phyloP scores from a whole-genome alignment of 306 rosid genomes.

The Quercus engelmannii region DNA sequence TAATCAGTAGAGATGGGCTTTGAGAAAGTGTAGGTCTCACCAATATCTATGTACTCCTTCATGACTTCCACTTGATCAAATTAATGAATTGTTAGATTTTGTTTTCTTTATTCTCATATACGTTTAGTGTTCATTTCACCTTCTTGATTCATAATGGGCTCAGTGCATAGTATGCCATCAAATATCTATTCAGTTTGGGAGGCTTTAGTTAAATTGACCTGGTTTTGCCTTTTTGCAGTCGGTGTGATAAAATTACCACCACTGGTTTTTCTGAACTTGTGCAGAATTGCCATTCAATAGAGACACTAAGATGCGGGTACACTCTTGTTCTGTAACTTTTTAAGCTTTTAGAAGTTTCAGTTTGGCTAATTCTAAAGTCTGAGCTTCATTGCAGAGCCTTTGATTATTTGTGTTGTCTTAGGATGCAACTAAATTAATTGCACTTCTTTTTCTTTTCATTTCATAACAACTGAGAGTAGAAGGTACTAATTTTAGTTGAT shows the following conservation, averaged over 20 bases:
- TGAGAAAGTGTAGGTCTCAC: not conserved
- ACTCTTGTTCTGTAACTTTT: not conserved
- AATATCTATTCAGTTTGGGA: constrained; percentile 32
- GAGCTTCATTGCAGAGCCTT: not conserved
- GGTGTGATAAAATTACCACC: constrained; percentile 64
- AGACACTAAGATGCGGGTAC: constrained; percentile 95
- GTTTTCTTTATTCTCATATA: not conserved
- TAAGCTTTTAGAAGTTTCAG: not conserved
- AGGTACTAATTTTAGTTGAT: not conserved
- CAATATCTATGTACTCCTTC: not conserved
- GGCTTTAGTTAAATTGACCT: constrained; percentile 30
- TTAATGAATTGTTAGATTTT: not conserved
- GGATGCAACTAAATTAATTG: not conserved
- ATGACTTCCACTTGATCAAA: constrained; percentile 4
- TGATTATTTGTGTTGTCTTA: not conserved
- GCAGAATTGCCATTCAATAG: constrained; percentile 65
- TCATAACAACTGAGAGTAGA: not conserved
- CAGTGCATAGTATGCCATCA: constrained; percentile 9
- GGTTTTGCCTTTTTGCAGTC: constrained; percentile 45
- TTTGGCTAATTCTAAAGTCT: not conserved
- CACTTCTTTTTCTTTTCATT: not conserved
- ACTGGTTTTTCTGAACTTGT: constrained; percentile 68
- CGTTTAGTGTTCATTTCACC: not conserved
- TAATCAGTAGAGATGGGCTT: constrained; percentile 1
- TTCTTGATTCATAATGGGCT: not conserved